phyloP scores from a whole-genome alignment of 306 rosid species.

The Lathyrus tuberosus region DNA sequence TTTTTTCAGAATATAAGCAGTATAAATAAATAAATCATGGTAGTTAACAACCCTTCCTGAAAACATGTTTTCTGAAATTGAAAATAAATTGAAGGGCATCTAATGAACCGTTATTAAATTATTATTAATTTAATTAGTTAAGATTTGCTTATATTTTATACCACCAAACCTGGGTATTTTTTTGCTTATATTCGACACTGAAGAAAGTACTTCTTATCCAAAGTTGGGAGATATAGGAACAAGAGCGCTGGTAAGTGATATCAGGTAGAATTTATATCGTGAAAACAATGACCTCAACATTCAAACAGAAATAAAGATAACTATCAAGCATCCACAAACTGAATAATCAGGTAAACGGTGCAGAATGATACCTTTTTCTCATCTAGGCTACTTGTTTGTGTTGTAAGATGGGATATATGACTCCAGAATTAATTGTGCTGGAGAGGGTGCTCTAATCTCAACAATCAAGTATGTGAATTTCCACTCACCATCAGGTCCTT shows the following conservation, averaged over 20 bases:
- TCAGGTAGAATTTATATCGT: constrained; percentile 26
- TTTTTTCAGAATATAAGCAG: neutral
- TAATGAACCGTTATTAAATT: neutral
- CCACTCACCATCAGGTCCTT: constrained; percentile 75
- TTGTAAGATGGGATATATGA: constrained; percentile 75
- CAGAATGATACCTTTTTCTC: constrained; percentile 47
- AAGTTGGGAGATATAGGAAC: neutral
- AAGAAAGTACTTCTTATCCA: constrained; percentile 17
- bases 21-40: neutral
- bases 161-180: neutral
- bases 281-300: constrained; percentile 31
- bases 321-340: constrained; percentile 43
- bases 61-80: neutral
- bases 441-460: constrained; percentile 77
- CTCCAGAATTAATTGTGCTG: constrained; percentile 81
- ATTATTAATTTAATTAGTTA: neutral
- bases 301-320: constrained; percentile 24
- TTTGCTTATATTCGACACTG: neutral
- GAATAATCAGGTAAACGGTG: constrained; percentile 38
- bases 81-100: neutral
- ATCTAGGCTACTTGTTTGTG: constrained; percentile 39
- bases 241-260: neutral
- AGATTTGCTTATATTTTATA: neutral
- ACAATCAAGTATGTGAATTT: constrained; percentile 83
- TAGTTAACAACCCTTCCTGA: neutral